Evolutionary conservation across 2,329 filamentous ascomycete genomes (phyloP), one percentile per base, ranked within the genome.

Genomic region (Trichothecium roseum): DNA sequence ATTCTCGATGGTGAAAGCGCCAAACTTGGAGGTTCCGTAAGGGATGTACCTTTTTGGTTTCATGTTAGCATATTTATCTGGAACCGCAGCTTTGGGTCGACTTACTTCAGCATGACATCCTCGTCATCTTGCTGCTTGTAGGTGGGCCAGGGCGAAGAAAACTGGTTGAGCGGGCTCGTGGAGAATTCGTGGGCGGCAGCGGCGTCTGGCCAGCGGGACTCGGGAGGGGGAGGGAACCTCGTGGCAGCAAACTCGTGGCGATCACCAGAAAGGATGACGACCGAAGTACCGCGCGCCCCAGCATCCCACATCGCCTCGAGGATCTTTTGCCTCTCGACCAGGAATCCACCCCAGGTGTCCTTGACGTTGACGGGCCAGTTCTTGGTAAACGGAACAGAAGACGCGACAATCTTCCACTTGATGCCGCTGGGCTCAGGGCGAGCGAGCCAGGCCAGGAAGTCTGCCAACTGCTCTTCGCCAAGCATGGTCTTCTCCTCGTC

Each of bases 171-270:
- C 1, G 91, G 91, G 37, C 84, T 91, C 1, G 83, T 87, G 17
- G 84, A 91, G 57, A 95, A 96, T 56, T 98, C 91, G 48, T 94
- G 81, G 1, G 93, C 83, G 0, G 79, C 69, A 2, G 76, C 72
- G 29, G 60, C 69, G 33, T 74, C 61, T 0, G 74, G 67, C 79
- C 80, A 85, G 35, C 57, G 72, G 33, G 75, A 74, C 42, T 63
- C 68, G 35, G 46, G 65, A 42, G 68, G 75, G n/a, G 71, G 78
- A 13, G 68, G 81, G 60, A 82, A 81, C 33, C 80, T 78, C 0
- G 89, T 96, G 1, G 89, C 88, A 2, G 84, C 91, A 55, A 96
- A 96, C 56, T 98, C 91, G 53, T 98, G 91, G n/a, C 91, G 71
- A 51, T 98, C 91, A 1, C 91, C 91, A 13, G 83, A 91, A 9